A percentile compares a stretch with the other conserved stretches of the same genome.
Evolutionary conservation across 75 land plant species (phyloP).

Genomic region (Larix kaempferi): DNA sequence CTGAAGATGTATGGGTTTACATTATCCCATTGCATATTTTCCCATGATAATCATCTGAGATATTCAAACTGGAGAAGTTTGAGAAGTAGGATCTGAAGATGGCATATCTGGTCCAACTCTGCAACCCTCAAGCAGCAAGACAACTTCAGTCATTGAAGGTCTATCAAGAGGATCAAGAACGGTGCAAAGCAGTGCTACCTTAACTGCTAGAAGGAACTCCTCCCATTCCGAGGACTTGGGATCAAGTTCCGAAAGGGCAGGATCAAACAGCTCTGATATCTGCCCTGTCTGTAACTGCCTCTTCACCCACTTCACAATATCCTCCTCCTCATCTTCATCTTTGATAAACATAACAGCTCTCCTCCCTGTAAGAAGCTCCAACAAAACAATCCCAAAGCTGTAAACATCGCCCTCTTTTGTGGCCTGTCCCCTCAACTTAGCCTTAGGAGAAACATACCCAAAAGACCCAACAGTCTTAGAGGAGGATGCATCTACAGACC

Average conservation of each 20-base stretch:
- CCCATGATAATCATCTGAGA: too few relatives aligned
- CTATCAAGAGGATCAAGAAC: conserved; percentile 85
- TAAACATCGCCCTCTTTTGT: conserved; percentile 83
- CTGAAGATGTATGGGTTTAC: too few relatives aligned
- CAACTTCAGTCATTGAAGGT: conserved; percentile 89
- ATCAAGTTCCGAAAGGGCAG: conserved; percentile 67
- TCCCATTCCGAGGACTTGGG: conserved; percentile 97
- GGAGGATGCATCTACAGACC: conserved; percentile 36
- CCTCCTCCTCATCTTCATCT: conserved; percentile 53
- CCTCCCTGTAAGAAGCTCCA: conserved; percentile 86
- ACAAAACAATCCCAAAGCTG: conserved; percentile 92
- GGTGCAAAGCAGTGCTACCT: conserved; percentile 93
- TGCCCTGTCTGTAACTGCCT: conserved; percentile 84
- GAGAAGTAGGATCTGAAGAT: conserved; percentile 70
- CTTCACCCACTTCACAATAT: conserved; percentile 99
- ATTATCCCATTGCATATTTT: too few relatives aligned
- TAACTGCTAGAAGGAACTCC: conserved; percentile 90
- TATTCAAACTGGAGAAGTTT: conserved; percentile 62
- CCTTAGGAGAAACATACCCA: conserved; percentile 87
- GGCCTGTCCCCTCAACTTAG: conserved; percentile 53
- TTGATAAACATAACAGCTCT: conserved; percentile 70
- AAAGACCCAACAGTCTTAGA: conserved; percentile 32
- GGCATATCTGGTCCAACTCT: conserved; percentile 83
- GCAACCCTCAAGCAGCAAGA: conserved; percentile 99
- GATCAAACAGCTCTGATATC: conserved; percentile 81